Conservation (phyloP, 768 basidiomycete species). For the Lentinula sp. region DNA sequence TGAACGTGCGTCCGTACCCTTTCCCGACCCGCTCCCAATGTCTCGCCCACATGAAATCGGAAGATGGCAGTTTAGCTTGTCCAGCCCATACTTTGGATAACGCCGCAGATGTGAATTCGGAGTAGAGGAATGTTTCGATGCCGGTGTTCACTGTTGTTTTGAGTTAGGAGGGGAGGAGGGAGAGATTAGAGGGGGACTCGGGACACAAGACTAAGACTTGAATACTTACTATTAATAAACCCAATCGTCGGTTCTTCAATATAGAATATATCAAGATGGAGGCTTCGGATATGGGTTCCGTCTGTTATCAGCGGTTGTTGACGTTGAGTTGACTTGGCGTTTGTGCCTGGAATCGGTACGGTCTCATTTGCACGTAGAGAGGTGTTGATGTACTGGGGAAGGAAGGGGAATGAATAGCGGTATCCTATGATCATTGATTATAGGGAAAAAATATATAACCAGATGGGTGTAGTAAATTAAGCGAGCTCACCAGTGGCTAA, state of each 20-base stretch:
- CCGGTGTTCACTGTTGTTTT: conserved; percentile 27
- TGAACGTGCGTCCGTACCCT: conserved; percentile 26
- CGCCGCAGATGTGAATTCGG: conserved; percentile 29
- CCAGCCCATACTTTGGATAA: conserved; percentile 31
- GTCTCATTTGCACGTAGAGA: conserved; percentile 17
- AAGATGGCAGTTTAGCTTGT: conserved; percentile 26
- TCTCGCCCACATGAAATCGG: conserved; percentile 25
- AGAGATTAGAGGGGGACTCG: neutral
- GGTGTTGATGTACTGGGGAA: conserved; percentile 30
- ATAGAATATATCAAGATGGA: conserved; percentile 34
- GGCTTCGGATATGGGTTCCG: conserved; percentile 31
- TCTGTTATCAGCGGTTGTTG: conserved; percentile 31
- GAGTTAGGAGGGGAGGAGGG: no score
- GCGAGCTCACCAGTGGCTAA: conserved; percentile 8
- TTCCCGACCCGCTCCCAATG: conserved; percentile 23
- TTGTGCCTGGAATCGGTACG: conserved; percentile 4
- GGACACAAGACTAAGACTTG: no score
- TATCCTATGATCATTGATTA: conserved; percentile 23
- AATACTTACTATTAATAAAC: conserved; percentile 26
- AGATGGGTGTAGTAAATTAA: conserved; percentile 7
- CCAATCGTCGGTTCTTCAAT: conserved; percentile 39
- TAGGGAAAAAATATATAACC: no score
- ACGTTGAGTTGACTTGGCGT: neutral
- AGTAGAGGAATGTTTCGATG: conserved; percentile 32
- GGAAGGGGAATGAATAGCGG: conserved; percentile 37